Evolutionary conservation across 2,329 filamentous ascomycete genomes (phyloP).

Genomic region (Cladosporium austrohemisphaericum): DNA sequence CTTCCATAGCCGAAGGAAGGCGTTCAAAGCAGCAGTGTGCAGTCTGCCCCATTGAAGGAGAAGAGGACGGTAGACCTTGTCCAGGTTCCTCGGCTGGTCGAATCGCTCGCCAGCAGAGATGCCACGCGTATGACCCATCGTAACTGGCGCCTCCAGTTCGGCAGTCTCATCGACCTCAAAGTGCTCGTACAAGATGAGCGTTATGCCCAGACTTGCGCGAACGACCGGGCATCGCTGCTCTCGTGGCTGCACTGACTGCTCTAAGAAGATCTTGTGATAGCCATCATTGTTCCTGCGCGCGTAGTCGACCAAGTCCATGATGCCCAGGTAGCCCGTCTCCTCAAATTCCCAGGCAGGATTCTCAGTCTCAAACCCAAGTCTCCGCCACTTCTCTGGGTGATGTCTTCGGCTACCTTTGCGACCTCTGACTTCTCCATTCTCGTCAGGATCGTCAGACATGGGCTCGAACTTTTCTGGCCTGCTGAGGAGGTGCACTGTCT

Average conservation of each 20-base stretch:
- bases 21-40: constrained; percentile 78
- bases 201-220: constrained; percentile 79
- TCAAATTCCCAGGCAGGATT: constrained; percentile 83
- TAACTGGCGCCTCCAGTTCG: constrained; percentile 18
- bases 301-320: constrained; percentile 97
- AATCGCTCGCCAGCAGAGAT: constrained; percentile 41
- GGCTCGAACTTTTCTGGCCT: constrained; percentile 24
- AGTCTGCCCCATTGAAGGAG: constrained; percentile 89
- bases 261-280: constrained; percentile 85
- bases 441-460: constrained; percentile 55
- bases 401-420: constrained; percentile 48
- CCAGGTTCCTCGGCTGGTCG: constrained; percentile 54
- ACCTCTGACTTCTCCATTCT: constrained; percentile 22
- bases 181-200: constrained; percentile 85
- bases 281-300: constrained; percentile 86
- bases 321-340: constrained; percentile 79
- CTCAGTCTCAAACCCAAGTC: constrained; percentile 87
- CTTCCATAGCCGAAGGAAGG: constrained; percentile 92
- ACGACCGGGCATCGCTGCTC: constrained; percentile 81
- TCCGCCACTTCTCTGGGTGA: constrained; percentile 87
- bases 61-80: constrained; percentile 80
- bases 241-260: constrained; percentile 72
- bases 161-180: constrained; percentile 72
- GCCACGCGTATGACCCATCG: constrained; percentile 9
- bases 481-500: constrained; percentile 69